Base-by-base conservation (phyloP, 768 basidiomycete species). In the Suillus sp. region DNA sequence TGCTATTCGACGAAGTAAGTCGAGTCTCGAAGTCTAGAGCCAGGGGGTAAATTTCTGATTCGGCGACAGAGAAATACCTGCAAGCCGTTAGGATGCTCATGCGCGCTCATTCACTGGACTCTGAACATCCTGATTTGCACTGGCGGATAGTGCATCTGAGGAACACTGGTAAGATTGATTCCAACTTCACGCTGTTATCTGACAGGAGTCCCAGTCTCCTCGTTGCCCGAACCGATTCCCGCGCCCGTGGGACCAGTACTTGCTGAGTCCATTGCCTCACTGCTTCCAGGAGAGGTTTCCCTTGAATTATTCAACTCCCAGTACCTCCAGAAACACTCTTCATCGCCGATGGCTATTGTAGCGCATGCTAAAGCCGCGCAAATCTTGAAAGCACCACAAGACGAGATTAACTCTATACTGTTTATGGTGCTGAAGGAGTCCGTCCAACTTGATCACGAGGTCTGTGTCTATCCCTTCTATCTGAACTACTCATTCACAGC, bases 1-100 rank as follows among this genome's bases (percentile, higher is more conserved):
- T 22, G 86, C 90, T 34, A 81, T 92, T 55, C 84, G 93, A 64
- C 84, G 91, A 70, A 87, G 95, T 96, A 71, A 72, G 88, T 79
- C 51, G 68, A 54, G 59, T 30, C n/a, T 50, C 45, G 50, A 34
- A 27, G 2, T 37, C 40, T 53, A 14, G 37, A 48, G n/a, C 5
- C 40, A 64, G 42, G 37, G 53, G 20, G 16, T 18, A 57, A 38
- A 38, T 60, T 42, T 37, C 37, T 27, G 18, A 60, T 50, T 32
- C 37, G 67, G 6, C 37, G 25, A 16, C 66, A 95, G 95, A 86
- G 71, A 93, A 93, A 74, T 86, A 88, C 64, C 77, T 96, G 40
- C 92, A 93, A 68, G 95, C 95, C 0, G 74, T 86, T 4, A 81
- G 82, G 67, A 91, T 91, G 0, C 82, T 98, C 4, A 79, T 78